Percentiles rank a stretch among this genome's conserved stretches.
Evolutionary conservation across 768 basidiomycete genomes (phyloP).

Genomic region (Chlorophyllum brunneum): DNA sequence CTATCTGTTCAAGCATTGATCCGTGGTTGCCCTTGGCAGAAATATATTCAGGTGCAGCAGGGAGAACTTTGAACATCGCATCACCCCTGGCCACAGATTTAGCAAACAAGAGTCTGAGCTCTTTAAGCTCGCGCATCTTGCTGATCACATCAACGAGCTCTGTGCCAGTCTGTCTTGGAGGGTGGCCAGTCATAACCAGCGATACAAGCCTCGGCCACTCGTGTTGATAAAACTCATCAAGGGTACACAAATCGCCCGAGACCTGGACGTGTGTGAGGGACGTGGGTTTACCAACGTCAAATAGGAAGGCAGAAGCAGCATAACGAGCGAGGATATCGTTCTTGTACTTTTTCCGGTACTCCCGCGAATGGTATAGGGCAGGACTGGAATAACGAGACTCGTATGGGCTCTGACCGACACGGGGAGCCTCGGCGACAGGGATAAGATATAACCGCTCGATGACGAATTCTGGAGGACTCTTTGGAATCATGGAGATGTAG

Average conservation of each 20-base stretch:
- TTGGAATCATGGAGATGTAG: conserved; percentile 29
- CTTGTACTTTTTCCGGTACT: conserved; percentile 35
- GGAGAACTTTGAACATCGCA: conserved; percentile 23
- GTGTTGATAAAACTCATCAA: conserved; percentile 26
- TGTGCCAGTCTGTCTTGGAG: conserved; percentile 24
- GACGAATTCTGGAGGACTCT: conserved; percentile 25
- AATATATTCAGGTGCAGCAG: conserved; percentile 8
- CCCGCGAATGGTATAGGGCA: conserved; percentile 30
- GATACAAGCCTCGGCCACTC: conserved; percentile 35
- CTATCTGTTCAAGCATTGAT: conserved; percentile 26
- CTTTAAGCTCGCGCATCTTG: conserved; percentile 30
- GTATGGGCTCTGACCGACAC: conserved; percentile 38
- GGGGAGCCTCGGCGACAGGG: conserved; percentile 36
- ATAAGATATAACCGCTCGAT: conserved; percentile 32
- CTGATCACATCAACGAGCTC: conserved; percentile 29
- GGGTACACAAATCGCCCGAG: conserved; percentile 31
- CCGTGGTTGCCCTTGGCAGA: conserved; percentile 20
- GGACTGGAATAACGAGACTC: conserved; percentile 31
- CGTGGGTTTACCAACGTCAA: conserved; percentile 27
- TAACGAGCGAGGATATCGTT: conserved; percentile 29
- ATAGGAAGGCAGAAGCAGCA: conserved; percentile 26
- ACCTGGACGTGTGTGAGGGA: conserved; percentile 33
- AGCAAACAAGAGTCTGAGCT: conserved; percentile 31
- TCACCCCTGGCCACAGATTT: conserved; percentile 23
- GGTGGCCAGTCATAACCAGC: conserved; percentile 35